These are phyloP conservation scores for Rosa chinensis DNA, from an alignment of 306 rosid genomes.

Conservation along the genomic window DNA sequence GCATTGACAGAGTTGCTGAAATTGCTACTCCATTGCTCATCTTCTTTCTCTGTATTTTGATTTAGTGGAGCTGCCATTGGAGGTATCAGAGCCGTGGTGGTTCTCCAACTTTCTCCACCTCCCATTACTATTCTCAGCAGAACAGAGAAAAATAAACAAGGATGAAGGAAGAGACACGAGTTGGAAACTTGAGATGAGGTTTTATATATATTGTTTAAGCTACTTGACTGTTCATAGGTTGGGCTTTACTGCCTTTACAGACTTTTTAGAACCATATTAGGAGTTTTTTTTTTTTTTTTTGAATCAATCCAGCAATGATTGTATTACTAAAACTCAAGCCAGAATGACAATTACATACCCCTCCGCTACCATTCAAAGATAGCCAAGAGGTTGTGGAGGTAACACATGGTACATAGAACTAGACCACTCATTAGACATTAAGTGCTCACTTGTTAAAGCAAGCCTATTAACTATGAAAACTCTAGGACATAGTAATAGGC, in stretches of 20 bases:
- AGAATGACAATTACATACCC: too few species aligned
- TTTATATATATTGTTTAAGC: neutral
- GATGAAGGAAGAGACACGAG: neutral
- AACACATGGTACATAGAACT: too few species aligned
- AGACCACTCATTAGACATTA: too few species aligned
- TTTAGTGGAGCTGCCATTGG: slow-evolving; percentile 41
- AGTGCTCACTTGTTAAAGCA: too few species aligned
- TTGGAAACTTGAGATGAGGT: slow-evolving; percentile 2
- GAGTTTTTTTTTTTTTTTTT: neutral
- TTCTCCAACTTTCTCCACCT: slow-evolving; percentile 32
- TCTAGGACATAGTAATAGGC: too few species aligned
- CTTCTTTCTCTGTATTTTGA: slow-evolving; percentile 46
- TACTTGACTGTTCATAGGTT: neutral
- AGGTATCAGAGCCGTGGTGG: slow-evolving; percentile 26
- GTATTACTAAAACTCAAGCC: too few species aligned
- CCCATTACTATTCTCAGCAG: slow-evolving; percentile 25
- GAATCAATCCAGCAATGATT: too few species aligned
- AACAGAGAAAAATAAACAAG: neutral
- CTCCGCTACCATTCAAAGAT: too few species aligned
- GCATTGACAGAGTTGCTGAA: slow-evolving; percentile 61
- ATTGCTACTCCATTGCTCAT: slow-evolving; percentile 47
- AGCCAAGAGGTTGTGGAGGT: too few species aligned
- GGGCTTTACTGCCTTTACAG: neutral
- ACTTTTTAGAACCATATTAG: neutral
- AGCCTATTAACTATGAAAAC: too few species aligned